Evolutionary conservation across 2,329 filamentous ascomycete species (phyloP).

Genomic region (Dothideomycetes sp.): DNA sequence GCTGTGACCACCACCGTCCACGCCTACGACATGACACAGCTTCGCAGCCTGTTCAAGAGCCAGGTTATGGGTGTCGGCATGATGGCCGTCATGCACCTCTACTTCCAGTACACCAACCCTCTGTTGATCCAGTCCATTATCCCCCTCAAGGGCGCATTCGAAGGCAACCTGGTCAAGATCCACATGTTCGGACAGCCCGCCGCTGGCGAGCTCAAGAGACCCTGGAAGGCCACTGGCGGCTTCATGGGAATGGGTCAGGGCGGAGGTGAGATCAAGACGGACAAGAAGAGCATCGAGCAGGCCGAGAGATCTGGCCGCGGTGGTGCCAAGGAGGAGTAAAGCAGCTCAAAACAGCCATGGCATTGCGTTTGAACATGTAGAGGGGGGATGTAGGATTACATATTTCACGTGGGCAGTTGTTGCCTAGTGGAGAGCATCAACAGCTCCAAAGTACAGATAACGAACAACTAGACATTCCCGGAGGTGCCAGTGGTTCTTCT

Average conservation of each 20-base stretch:
- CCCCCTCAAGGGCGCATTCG: conserved; percentile 88
- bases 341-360: neutral
- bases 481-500: too few relatives aligned
- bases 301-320: conserved; percentile 42
- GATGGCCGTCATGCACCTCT: conserved; percentile 98
- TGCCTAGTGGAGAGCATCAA: too few relatives aligned
- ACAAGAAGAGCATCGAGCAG: conserved; percentile 52
- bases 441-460: too few relatives aligned
- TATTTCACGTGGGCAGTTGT: too few relatives aligned
- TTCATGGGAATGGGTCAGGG: conserved; percentile 68
- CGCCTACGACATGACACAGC: conserved; percentile 84
- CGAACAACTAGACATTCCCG: too few relatives aligned
- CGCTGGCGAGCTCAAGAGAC: conserved; percentile 82
- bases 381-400: too few relatives aligned
- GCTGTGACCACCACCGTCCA: conserved; percentile 93
- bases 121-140: conserved; percentile 98
- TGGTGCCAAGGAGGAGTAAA: conserved; percentile 45
- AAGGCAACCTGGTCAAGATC: conserved; percentile 94
- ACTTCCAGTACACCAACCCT: conserved; percentile 99
- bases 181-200: conserved; percentile 83
- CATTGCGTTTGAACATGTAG: too few relatives aligned
- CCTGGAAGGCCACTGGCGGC: conserved; percentile 80
- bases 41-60: conserved; percentile 75
- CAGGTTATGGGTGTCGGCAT: conserved; percentile 95
- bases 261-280: conserved; percentile 69